Conservation (phyloP, 202 grass and related monocot species). For the Eragrostis tef region DNA sequence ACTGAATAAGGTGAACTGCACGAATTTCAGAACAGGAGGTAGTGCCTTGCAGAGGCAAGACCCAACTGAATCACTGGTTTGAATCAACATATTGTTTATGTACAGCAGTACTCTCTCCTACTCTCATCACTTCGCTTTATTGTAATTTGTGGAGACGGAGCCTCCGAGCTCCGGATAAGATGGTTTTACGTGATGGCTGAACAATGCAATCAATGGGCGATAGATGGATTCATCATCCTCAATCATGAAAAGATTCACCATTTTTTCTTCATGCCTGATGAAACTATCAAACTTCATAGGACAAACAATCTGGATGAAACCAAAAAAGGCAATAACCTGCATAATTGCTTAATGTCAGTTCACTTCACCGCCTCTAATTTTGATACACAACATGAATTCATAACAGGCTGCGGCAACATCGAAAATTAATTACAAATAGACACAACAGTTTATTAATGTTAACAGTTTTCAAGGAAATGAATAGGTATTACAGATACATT, state of each 20-base stretch:
- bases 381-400: too few relatives aligned
- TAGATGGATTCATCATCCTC: slow-evolving; percentile 30
- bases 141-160: neutral
- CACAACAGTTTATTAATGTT: neutral
- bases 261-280: slow-evolving; percentile 16
- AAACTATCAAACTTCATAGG: slow-evolving; percentile 18
- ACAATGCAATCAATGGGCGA: neutral
- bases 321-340: slow-evolving; percentile 42
- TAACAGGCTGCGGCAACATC: too few relatives aligned
- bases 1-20: neutral
- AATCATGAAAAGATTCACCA: slow-evolving; percentile 36
- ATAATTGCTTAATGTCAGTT: neutral
- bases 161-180: slow-evolving; percentile 44
- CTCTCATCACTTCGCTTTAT: slow-evolving; percentile 40
- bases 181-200: slow-evolving; percentile 15
- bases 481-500: neutral
- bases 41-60: neutral
- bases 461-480: neutral
- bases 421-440: neutral
- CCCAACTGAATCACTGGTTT: neutral
- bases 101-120: slow-evolving; percentile 26
- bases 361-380: too few relatives aligned
- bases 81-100: neutral
- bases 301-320: slow-evolving; percentile 6
- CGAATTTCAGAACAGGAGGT: neutral